A percentile compares a stretch with the other conserved stretches of the same genome.
Conservation (phyloP, 495 filamentous ascomycete species). For the Penicillium antarcticum region DNA sequence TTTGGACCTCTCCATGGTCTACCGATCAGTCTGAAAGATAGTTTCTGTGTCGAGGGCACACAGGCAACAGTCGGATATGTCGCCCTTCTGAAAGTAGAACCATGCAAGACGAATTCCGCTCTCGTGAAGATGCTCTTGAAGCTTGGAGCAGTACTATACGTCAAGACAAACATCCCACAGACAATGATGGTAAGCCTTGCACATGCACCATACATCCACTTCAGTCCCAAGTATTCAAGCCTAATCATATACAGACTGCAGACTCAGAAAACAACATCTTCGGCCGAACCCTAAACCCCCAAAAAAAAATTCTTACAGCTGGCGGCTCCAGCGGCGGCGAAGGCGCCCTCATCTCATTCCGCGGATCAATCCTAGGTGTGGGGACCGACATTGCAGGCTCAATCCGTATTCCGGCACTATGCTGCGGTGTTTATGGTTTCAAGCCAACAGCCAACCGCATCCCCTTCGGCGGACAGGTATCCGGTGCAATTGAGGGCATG, state of each 20-base stretch:
- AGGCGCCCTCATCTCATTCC: conserved; percentile 51
- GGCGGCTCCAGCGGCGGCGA: conserved; percentile 62
- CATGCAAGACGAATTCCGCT: conserved; percentile 12
- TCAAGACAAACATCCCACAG: conserved; percentile 56
- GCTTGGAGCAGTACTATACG: conserved; percentile 46
- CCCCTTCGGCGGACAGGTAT: conserved; percentile 35
- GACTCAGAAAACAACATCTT: conserved; percentile 24
- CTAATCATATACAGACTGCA: conserved; percentile 38
- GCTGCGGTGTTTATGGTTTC: conserved; percentile 59
- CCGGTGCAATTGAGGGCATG: conserved; percentile 9
- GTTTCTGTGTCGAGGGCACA: conserved; percentile 41
- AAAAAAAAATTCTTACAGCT: conserved; percentile 46
- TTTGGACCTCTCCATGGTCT: conserved; percentile 60
- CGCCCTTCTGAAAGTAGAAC: conserved; percentile 7
- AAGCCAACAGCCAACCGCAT: conserved; percentile 55
- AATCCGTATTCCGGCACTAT: conserved; percentile 58
- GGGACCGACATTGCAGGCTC: conserved; percentile 63
- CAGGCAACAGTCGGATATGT: conserved; percentile 31
- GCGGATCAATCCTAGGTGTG: conserved; percentile 56
- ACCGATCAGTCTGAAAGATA: conserved; percentile 61
- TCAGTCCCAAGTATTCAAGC: neutral
- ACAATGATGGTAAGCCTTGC: conserved; percentile 28
- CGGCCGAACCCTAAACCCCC: conserved; percentile 50
- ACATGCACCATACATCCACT: neutral
- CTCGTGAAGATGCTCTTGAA: conserved; percentile 29